phyloP scores from a whole-genome alignment of 257 asterid species.

The Verbena officinalis region DNA sequence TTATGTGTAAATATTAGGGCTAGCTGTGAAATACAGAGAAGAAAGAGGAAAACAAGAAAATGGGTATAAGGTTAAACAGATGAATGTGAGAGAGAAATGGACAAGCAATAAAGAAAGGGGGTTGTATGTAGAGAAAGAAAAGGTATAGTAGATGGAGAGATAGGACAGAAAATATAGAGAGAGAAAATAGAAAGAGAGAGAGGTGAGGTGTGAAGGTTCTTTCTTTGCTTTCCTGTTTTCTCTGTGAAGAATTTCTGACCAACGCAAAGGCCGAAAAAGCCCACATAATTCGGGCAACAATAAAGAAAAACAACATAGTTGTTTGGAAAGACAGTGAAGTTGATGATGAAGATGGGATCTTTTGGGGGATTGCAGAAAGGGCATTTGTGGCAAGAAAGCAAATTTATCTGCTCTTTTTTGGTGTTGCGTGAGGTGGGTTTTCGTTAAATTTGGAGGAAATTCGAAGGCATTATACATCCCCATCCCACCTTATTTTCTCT shows the following conservation, averaged over 20 bases:
- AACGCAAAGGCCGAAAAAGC: slow-evolving; percentile 81
- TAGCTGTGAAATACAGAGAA: slow-evolving; percentile 10
- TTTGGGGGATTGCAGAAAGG: slow-evolving; percentile 87
- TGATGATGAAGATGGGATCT: slow-evolving; percentile 60
- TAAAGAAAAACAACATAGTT: slow-evolving; percentile 33
- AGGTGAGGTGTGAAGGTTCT: slow-evolving; percentile 51
- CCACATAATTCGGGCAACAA: slow-evolving; percentile 54
- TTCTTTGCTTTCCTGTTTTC: slow-evolving; percentile 60
- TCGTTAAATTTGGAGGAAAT: slow-evolving; percentile 46
- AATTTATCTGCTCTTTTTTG: slow-evolving; percentile 35
- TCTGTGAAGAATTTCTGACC: slow-evolving; percentile 79
- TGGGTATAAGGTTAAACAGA: slow-evolving; percentile 26
- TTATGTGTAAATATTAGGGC: slow-evolving; percentile 1
- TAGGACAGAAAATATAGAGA: slow-evolving; percentile 37
- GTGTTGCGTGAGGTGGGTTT: slow-evolving; percentile 44
- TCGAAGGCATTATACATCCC: slow-evolving; percentile 32
- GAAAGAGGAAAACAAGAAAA: slow-evolving; percentile 32
- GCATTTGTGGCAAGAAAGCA: slow-evolving; percentile 58
- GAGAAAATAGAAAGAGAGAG: not conserved
- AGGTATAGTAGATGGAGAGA: slow-evolving; percentile 35
- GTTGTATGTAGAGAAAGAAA: slow-evolving; percentile 32
- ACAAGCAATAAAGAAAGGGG: slow-evolving; percentile 39
- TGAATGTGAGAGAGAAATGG: slow-evolving; percentile 31
- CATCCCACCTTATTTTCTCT: slow-evolving; percentile 14
- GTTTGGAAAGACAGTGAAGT: slow-evolving; percentile 53